Percentiles rank a stretch among this genome's conserved stretches.
Conservation (phyloP, 2,329 filamentous ascomycete genomes). For the Xylaria sp. region DNA sequence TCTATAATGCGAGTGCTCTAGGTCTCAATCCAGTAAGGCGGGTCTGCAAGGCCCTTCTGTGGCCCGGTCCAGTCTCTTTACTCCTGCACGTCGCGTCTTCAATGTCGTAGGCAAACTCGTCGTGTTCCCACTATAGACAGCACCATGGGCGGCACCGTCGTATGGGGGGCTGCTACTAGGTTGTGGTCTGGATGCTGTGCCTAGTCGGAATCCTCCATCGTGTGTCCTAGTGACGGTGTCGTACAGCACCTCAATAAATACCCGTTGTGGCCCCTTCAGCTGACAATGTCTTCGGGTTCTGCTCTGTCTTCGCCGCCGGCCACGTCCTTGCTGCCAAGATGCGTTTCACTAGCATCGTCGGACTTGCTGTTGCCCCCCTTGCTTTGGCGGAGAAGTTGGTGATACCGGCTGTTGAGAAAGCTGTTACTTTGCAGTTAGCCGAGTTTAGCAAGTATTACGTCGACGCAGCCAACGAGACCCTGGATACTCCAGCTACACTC, state of each 20-base stretch:
- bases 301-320: slow-evolving; percentile 10
- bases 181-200: background rate
- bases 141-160: background rate
- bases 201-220: slow-evolving; percentile 12
- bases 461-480: slow-evolving; percentile 27
- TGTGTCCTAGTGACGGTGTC: background rate
- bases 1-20: slow-evolving; percentile 14
- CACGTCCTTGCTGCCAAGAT: slow-evolving; percentile 33
- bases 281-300: slow-evolving; percentile 2
- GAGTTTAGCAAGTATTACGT: slow-evolving; percentile 40
- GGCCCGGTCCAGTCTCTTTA: slow-evolving; percentile 17
- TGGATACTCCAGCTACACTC: slow-evolving; percentile 5
- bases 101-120: background rate
- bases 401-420: slow-evolving; percentile 42
- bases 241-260: slow-evolving; percentile 26
- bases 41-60: slow-evolving; percentile 1
- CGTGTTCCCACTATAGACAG: background rate
- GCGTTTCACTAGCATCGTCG: slow-evolving; percentile 34
- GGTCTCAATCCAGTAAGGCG: slow-evolving; percentile 20
- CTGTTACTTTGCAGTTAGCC: slow-evolving; percentile 40
- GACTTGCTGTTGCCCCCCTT: slow-evolving; percentile 36
- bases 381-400: slow-evolving; percentile 41
- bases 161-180: slow-evolving; percentile 4
- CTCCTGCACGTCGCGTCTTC: slow-evolving; percentile 16
- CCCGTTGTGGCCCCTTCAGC: slow-evolving; percentile 11